Evolutionary conservation across 768 basidiomycete species (phyloP).

Genomic region (Kwoniella dendrophila): DNA sequence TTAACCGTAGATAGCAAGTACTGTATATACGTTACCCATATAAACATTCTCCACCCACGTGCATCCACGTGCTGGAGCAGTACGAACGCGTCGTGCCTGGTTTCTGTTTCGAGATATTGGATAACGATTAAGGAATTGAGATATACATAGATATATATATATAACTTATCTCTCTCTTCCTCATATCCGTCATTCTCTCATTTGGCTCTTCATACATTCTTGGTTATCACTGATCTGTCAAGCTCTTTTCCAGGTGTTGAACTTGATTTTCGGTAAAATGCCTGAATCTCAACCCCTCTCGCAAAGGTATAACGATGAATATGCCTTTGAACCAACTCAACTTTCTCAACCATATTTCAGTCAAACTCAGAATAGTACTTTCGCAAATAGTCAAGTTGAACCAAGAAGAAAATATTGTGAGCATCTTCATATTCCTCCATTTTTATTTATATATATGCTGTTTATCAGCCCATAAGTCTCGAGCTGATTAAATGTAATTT

Average conservation of each 20-base stretch:
- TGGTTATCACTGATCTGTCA: neutral
- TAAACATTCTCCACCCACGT: neutral
- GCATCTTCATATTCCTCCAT: slow-evolving; percentile 8
- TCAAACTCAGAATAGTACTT: slow-evolving; percentile 45
- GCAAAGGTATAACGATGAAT: slow-evolving; percentile 34
- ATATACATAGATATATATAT: neutral
- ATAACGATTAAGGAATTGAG: too few species aligned
- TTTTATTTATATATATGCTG: too few species aligned
- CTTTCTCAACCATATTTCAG: slow-evolving; percentile 44
- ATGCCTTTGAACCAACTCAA: slow-evolving; percentile 46
- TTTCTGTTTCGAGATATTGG: neutral
- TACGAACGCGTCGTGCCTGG: slow-evolving; percentile 22
- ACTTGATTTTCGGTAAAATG: neutral
- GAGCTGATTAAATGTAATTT: slow-evolving; percentile 1
- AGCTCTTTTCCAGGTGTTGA: too few species aligned
- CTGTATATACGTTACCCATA: neutral
- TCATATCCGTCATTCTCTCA: neutral
- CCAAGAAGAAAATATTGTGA: slow-evolving; percentile 55
- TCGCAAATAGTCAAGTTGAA: slow-evolving; percentile 46
- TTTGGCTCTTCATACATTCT: neutral
- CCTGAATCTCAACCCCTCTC: slow-evolving; percentile 25
- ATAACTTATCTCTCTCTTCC: neutral
- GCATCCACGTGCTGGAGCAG: neutral
- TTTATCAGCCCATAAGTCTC: too few species aligned
- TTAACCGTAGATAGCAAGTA: too few species aligned